Base-by-base conservation (phyloP, 371 early-diverging fungal genomes). In the Circinella minor region DNA sequence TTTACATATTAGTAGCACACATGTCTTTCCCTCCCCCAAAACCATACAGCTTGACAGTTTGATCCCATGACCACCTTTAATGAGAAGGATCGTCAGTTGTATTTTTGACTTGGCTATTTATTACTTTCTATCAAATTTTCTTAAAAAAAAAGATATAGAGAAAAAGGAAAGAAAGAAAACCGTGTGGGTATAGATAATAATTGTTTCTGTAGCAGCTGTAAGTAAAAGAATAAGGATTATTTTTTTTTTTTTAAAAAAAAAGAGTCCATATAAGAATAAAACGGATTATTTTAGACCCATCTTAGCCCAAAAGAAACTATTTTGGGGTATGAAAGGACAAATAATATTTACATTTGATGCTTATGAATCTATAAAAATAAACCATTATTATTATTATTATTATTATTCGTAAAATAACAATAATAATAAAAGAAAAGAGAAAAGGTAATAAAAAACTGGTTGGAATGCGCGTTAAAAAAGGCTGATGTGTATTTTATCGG, bases 381-480 rank as follows among this genome's bases (percentile, higher is more conserved):
- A 27, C 27, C 27, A 27, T 27, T 27, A 27, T 27, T 27, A 27
- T 27, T 27, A 27, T 27, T 27, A 27, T 27, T 27, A 27, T 27
- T 27, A 27, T 27, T 27, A 27, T 27, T 43, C 6, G 11, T 43
- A 43, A 9, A 43, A 43, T n/a, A n/a, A n/a, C n/a, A 9, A 11
- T 43, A 43, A 43, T 43, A 43, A 9, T 9, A 9, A 43, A 9
- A 43, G 43, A 43, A 9, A 43, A 43, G 6, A 43, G 43, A 47
- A 46, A 13, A 13, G 36, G 3, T 38, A 38, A 61, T 17, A 38
- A 63, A 47, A 39, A 47, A 39, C 47, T 63, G 63, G 63, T 63
- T 63, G 63, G 63, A 63, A 63, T 63, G 63, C 47, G 46, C 63
- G 63, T 63, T 46, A 63, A 63, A 47, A 38, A 61, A 54, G 7